These are phyloP conservation scores for Drechslerella coelobrocha DNA, from an alignment of 2,329 filamentous ascomycete genomes.

Conservation along the genomic window DNA sequence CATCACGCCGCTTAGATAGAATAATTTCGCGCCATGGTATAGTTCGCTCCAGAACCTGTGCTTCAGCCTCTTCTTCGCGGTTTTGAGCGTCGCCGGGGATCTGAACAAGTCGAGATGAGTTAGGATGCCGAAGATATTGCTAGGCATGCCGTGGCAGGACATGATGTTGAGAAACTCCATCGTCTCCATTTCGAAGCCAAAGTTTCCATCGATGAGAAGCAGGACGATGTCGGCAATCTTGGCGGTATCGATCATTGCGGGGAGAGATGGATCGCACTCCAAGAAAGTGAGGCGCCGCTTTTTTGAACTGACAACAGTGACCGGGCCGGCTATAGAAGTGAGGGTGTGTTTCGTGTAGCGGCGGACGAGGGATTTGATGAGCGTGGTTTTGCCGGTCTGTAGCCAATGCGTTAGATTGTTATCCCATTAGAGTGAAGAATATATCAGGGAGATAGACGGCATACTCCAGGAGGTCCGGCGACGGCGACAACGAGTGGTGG, in stretches of 20 bases:
- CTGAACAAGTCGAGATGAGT: slow-evolving; percentile 95
- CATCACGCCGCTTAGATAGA: slow-evolving; percentile 94
- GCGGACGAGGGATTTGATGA: slow-evolving; percentile 91
- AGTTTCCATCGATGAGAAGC: slow-evolving; percentile 98
- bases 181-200: slow-evolving; percentile 99
- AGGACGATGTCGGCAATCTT: slow-evolving; percentile 98
- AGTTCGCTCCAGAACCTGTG: slow-evolving; percentile 95
- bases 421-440: slow-evolving; percentile 4
- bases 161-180: slow-evolving; percentile 98
- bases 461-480: slow-evolving; percentile 88
- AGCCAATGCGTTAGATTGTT: slow-evolving; percentile 21
- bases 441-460: slow-evolving; percentile 50
- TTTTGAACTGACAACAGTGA: slow-evolving; percentile 96
- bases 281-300: slow-evolving; percentile 92
- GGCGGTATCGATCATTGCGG: slow-evolving; percentile 94
- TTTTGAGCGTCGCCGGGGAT: slow-evolving; percentile 88
- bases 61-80: slow-evolving; percentile 95
- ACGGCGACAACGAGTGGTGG: slow-evolving; percentile 92
- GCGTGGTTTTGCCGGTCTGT: slow-evolving; percentile 82
- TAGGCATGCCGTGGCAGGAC: slow-evolving; percentile 94
- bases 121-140: slow-evolving; percentile 95
- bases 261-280: slow-evolving; percentile 95
- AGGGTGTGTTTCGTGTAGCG: slow-evolving; percentile 96
- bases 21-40: slow-evolving; percentile 95
- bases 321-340: slow-evolving; percentile 84